phyloP scores from a whole-genome alignment of 768 basidiomycete genomes.

The Lactifluus pinguis region DNA sequence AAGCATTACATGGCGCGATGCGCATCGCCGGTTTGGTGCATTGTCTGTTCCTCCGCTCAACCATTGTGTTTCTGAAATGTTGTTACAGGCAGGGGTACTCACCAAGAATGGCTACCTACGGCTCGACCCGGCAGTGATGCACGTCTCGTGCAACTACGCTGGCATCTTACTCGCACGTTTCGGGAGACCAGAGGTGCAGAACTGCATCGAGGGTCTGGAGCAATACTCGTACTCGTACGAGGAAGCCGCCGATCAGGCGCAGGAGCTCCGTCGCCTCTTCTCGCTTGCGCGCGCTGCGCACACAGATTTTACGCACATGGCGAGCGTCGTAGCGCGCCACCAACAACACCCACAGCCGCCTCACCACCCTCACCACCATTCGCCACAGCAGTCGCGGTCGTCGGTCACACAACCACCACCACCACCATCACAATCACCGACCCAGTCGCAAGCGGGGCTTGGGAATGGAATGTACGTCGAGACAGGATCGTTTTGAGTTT shows the following conservation, averaged over 20 bases:
- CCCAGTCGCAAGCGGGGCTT: background rate
- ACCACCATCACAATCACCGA: background rate
- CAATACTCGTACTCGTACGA: conserved; percentile 88
- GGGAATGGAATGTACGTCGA: conserved; percentile 16
- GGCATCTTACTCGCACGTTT: conserved; percentile 73
- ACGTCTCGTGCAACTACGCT: conserved; percentile 76
- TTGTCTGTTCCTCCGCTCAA: conserved; percentile 1
- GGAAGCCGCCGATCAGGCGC: conserved; percentile 71
- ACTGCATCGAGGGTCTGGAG: conserved; percentile 77
- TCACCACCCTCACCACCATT: background rate
- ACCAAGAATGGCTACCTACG: conserved; percentile 84
- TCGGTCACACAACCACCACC: background rate
- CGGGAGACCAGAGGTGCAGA: conserved; percentile 74
- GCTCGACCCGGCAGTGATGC: conserved; percentile 84
- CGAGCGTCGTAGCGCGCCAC: conserved; percentile 26
- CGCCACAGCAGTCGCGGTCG: background rate
- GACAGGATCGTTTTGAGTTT: conserved; percentile 5
- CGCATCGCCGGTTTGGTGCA: conserved; percentile 83
- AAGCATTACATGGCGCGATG: conserved; percentile 76
- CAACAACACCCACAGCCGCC: conserved; percentile 2
- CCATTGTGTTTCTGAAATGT: background rate
- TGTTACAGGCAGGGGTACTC: conserved; percentile 61
- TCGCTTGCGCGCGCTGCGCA: conserved; percentile 33
- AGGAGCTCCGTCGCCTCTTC: conserved; percentile 48
- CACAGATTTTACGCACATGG: conserved; percentile 34